Percentiles rank a stretch among this genome's conserved stretches.
Conservation (phyloP, 2,329 filamentous ascomycete species). For the Dothideomycetidae sp. region DNA sequence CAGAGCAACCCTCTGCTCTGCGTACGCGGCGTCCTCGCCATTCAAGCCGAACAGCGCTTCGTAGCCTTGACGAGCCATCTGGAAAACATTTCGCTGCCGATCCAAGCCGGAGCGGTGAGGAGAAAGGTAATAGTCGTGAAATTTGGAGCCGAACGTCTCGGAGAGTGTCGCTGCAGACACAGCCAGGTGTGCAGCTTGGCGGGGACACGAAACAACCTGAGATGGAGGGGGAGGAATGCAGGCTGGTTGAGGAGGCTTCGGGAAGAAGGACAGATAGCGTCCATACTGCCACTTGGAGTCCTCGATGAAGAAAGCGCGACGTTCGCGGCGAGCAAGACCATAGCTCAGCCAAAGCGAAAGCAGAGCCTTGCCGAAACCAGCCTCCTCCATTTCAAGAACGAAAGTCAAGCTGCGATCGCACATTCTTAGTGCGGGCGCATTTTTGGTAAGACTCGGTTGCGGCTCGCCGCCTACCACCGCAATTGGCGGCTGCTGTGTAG, state of each 20-base stretch:
- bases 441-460: too few relatives aligned
- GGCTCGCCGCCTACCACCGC: slow-evolving; percentile 12
- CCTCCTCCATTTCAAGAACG: slow-evolving; percentile 58
- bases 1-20: slow-evolving; percentile 42
- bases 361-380: slow-evolving; percentile 61
- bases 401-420: slow-evolving; percentile 65
- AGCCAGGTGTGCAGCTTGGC: slow-evolving; percentile 58
- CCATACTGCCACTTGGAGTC: slow-evolving; percentile 75
- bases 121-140: slow-evolving; percentile 31
- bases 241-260: slow-evolving; percentile 46
- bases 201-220: slow-evolving; percentile 67
- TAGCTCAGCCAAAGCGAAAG: slow-evolving; percentile 77
- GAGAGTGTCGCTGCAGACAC: slow-evolving; percentile 54
- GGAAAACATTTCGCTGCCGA: slow-evolving; percentile 47
- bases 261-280: slow-evolving; percentile 57
- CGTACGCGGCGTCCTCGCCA: slow-evolving; percentile 50
- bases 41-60: slow-evolving; percentile 59
- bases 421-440: slow-evolving; percentile 25
- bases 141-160: slow-evolving; percentile 48
- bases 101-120: slow-evolving; percentile 18
- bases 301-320: slow-evolving; percentile 68
- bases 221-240: slow-evolving; percentile 61
- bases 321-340: slow-evolving; percentile 60
- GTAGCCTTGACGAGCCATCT: slow-evolving; percentile 55
- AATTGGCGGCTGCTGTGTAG: slow-evolving; percentile 18